Evolutionary conservation across 306 rosid genomes (phyloP).

Genomic region (Urtica urens): DNA sequence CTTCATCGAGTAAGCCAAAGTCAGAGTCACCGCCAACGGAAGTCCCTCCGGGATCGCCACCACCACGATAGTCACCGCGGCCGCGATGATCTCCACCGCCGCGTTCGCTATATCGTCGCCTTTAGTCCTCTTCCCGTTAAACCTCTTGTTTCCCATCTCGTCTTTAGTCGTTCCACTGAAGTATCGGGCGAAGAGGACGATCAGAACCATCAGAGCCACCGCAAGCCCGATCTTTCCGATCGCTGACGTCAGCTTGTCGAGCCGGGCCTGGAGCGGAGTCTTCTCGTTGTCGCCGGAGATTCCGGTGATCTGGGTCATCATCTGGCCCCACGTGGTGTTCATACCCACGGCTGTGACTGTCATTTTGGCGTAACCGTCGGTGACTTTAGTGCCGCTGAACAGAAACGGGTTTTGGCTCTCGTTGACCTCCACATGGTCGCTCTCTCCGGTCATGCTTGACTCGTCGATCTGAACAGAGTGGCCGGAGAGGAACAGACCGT

Average conservation of each 20-base stretch:
- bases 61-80: slow-evolving; percentile 36
- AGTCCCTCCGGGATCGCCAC: slow-evolving; percentile 46
- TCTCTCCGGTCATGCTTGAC: slow-evolving; percentile 47
- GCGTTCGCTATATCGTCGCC: slow-evolving; percentile 23
- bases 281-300: slow-evolving; percentile 18
- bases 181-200: slow-evolving; percentile 28
- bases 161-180: slow-evolving; percentile 34
- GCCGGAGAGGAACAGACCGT: slow-evolving; percentile 32
- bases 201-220: slow-evolving; percentile 31
- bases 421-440: slow-evolving; percentile 26
- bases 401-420: slow-evolving; percentile 20
- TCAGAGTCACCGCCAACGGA: slow-evolving; percentile 35
- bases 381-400: slow-evolving; percentile 34
- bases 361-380: slow-evolving; percentile 34
- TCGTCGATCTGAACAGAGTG: slow-evolving; percentile 34
- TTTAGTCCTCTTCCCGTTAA: slow-evolving; percentile 20
- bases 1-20: slow-evolving; percentile 43
- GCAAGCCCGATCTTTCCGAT: slow-evolving; percentile 35
- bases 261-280: slow-evolving; percentile 31
- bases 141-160: slow-evolving; percentile 26
- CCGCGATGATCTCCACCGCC: slow-evolving; percentile 23
- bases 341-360: slow-evolving; percentile 36
- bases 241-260: slow-evolving; percentile 28
- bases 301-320: slow-evolving; percentile 32
- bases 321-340: slow-evolving; percentile 37